Evolutionary conservation across 2,329 filamentous ascomycete genomes (phyloP), one percentile per base, ranked within the genome.

Genomic region (Emydomyces testavorans): DNA sequence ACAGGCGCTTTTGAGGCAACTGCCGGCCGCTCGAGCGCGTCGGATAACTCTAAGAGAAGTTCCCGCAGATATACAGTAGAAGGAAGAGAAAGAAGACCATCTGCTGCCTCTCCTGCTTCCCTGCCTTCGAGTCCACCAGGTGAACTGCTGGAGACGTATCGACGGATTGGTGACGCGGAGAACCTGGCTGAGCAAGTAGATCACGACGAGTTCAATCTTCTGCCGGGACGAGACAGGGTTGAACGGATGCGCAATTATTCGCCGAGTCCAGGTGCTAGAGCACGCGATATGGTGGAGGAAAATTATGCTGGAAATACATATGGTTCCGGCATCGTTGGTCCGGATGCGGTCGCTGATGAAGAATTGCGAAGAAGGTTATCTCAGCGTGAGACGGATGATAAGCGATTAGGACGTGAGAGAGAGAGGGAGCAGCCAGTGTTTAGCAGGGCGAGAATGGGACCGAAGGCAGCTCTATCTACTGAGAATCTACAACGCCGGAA

Each of bases 1-100:
- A 63, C 62, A 43, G 63, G 62, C 45, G 65, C 67, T 15, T 70
- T 66, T 53, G 60, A 65, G 48, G 60, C 60, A 21, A 57, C 62
- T 39, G 63, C 60, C 46, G 57, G 56, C 44, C 59, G 57, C 31
- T 43, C 54, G 32, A 45, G 54, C 32, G 28, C 48, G 32, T 40
- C 18, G 56, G 56, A 46, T 46, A 64, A 60, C 55, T 53, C 56
- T 32, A 34, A 56, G 49, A 20, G 61, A 57, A 37, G 35, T 24
- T 60, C 64, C 31, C 59, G 52, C 24, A 57, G 50, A 39, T 40
- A 24, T 18, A 40, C 35, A n/a, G 24, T 34, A 34, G 56, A 56
- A 31, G 46, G 43, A 43, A 50, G 48, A 18, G 59, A 57, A 24
- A 56, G 57, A 18, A 55, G 52, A 6, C 41, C 54, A 34, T 52